Conservation (phyloP, 1,284 basidiomycete genomes). For the Abortiporus biennis region DNA sequence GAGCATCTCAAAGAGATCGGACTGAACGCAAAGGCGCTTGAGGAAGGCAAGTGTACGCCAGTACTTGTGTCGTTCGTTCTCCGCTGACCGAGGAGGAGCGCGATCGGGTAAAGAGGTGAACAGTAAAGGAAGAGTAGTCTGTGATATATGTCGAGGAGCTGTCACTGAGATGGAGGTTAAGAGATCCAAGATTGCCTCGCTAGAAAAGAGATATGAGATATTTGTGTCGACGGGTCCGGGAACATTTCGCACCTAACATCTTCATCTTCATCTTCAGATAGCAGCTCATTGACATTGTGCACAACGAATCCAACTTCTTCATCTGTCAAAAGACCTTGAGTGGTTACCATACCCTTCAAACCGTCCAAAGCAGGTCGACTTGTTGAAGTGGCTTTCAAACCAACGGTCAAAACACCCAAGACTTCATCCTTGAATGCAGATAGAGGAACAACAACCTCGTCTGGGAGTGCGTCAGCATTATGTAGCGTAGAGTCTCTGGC, state of each 20-base stretch:
- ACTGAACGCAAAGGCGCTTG: slow-evolving; percentile 67
- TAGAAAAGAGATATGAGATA: slow-evolving; percentile 24
- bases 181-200: slow-evolving; percentile 64
- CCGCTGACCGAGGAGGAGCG: slow-evolving; percentile 54
- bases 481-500: slow-evolving; percentile 34
- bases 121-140: slow-evolving; percentile 76
- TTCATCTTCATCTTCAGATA: slow-evolving; percentile 52
- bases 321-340: slow-evolving; percentile 55
- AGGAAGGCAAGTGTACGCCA: slow-evolving; percentile 72
- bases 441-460: slow-evolving; percentile 38
- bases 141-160: slow-evolving; percentile 64
- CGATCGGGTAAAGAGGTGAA: slow-evolving; percentile 69
- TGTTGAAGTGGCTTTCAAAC: slow-evolving; percentile 50
- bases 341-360: slow-evolving; percentile 58
- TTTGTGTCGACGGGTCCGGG: not conserved
- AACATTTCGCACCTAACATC: slow-evolving; percentile 42
- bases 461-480: slow-evolving; percentile 16
- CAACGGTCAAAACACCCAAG: slow-evolving; percentile 58
- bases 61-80: slow-evolving; percentile 51
- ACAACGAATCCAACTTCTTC: slow-evolving; percentile 80
- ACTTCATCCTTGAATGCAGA: slow-evolving; percentile 72
- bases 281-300: slow-evolving; percentile 68
- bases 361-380: slow-evolving; percentile 57
- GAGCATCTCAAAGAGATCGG: slow-evolving; percentile 81
- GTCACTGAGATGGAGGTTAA: slow-evolving; percentile 62